Base-by-base conservation (phyloP, 1,284 basidiomycete species). In the Uromyces viciae-fabae region DNA sequence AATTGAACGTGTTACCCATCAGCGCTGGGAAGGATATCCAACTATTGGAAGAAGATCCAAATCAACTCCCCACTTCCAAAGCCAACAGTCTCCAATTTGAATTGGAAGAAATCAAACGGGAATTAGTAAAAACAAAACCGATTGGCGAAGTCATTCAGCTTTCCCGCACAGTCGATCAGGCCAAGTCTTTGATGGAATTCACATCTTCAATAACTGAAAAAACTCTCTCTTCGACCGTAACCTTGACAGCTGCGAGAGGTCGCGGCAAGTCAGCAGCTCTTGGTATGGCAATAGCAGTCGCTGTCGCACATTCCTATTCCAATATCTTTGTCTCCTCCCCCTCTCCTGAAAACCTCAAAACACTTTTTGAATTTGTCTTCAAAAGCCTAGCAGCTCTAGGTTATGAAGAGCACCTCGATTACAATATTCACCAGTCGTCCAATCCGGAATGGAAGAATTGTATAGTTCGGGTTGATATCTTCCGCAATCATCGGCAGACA, bases 281-380 rank as follows among this genome's bases (percentile, higher is more conserved):
- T 17, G 97, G 97, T 74, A 88, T 99, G 62, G 93, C 94, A 0
- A 94, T 99, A 81, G 93, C 96, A 7, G 93, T 94, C 19, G 95
- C 97, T 0, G 89, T 99, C 28, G 93, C 92, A 0, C 93, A 98
- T 85, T 95, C 95, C 25, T 99, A 99, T 86, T 93, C 94, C 79
- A 99, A 99, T 87, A 94, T 99, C 82, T 99, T 99, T 86, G 94
- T 99, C 72, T 99, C 97, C 4, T 95, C 93, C 85, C 97, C 97
- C 0, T 94, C 92, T 85, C 97, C 97, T 0, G 96, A 98, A 87
- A 99, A 99, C 87, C 88, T 99, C 87, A 95, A 93, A 87, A 99
- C 96, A 0, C 86, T 98, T n/a, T 99, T 98, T 85, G 94, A 98
- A 83, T 99, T 99, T 85, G 90, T 98, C 62, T 97, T 98, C 89